Base-by-base conservation (phyloP, 352 stramenopile genomes). In the Plasmopara muralis region DNA sequence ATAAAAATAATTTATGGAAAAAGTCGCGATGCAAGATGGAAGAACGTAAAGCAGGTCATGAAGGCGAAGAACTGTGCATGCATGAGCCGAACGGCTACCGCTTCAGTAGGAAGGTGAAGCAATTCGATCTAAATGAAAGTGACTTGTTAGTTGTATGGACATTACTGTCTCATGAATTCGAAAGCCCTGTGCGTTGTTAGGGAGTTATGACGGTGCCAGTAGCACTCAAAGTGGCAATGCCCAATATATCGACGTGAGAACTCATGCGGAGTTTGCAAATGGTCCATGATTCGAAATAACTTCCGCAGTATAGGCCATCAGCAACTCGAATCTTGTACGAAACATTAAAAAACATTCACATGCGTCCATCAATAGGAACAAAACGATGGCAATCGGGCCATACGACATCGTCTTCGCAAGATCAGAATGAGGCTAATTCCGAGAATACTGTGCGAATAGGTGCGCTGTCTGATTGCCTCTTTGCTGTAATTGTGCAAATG, bases 261-360 rank as follows among this genome's bases (percentile, higher is more conserved):
- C 73, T 9, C 82, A 77, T 8, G 69, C 88, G 28, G 80, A 88
- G 15, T 84, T 88, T 47, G 77, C 80, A 10, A 87, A 77, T 5
- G 77, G 80, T 5, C 80, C 80, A 18, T 57, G 85, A 29, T 83
- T 87, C 30, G 71, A 87, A 25, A 25, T 25, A 1, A 3, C 20
- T 25, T 25, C 20, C 20, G 20, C 20, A 25, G 20, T 25, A 25
- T 25, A 25, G 20, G 20, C 20, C 20, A 25, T 25, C 20, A n/a
- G n/a, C n/a, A n/a, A n/a, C n/a, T n/a, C n/a, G n/a, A n/a, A n/a
- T n/a, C n/a, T n/a, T n/a, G n/a, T n/a, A n/a, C n/a, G n/a, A n/a
- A n/a, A n/a, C n/a, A n/a, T n/a, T n/a, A n/a, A n/a, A n/a, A n/a
- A n/a, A n/a, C n/a, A n/a, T n/a, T n/a, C n/a, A n/a, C n/a, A n/a